A percentile compares a stretch with the other conserved stretches of the same genome.
These are phyloP conservation scores for Lycium barbarum DNA, from an alignment of 257 asterid species.

Conservation along the genomic window DNA sequence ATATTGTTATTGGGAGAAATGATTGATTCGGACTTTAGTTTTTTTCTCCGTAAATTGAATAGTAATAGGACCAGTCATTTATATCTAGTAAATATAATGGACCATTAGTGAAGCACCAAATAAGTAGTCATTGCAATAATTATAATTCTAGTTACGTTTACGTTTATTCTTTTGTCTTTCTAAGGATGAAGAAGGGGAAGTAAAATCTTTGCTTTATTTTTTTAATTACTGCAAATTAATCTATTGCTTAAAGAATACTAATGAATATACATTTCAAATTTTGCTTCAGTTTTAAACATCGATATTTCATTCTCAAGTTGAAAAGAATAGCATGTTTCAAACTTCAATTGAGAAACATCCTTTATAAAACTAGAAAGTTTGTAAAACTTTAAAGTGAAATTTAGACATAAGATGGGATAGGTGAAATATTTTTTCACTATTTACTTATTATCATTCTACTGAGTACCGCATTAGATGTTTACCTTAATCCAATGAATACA, in stretches of 20 bases:
- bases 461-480: too few species aligned
- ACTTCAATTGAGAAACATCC: not conserved
- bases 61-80: conserved; percentile 22
- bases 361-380: not conserved
- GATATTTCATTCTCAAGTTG: not conserved
- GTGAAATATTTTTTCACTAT: conserved; percentile 4
- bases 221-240: conserved; percentile 12
- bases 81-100: conserved; percentile 29
- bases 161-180: conserved; percentile 12
- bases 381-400: not conserved
- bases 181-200: not conserved
- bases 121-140: conserved; percentile 23
- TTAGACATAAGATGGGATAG: not conserved
- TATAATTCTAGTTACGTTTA: conserved; percentile 21
- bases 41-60: not conserved
- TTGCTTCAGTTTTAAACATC: conserved; percentile 6
- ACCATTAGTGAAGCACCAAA: conserved; percentile 19
- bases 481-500: too few species aligned
- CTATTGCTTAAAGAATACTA: not conserved
- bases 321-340: not conserved
- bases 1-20: not conserved
- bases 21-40: not conserved
- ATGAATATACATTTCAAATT: not conserved
- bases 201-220: not conserved
- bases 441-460: not conserved